Evolutionary conservation across 768 basidiomycete species (phyloP).

Genomic region (Leucosporidium yakuticum): DNA sequence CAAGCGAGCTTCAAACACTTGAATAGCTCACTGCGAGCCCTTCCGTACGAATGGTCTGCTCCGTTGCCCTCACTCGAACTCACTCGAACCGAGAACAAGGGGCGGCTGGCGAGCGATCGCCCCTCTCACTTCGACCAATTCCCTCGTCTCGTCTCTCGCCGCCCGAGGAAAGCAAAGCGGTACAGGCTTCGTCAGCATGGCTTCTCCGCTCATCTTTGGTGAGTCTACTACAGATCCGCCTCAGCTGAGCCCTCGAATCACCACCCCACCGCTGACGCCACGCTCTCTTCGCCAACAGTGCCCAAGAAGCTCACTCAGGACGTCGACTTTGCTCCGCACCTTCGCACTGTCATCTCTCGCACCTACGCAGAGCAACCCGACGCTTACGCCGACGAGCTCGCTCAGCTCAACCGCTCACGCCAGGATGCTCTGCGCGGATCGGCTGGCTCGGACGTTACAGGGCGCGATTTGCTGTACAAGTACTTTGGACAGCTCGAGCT

Average conservation of each 20-base stretch:
- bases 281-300: conserved; percentile 50
- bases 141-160: no score
- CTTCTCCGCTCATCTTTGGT: conserved; percentile 14
- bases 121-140: no score
- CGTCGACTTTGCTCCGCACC: conserved; percentile 89
- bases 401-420: conserved; percentile 76
- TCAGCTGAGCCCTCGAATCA: neutral
- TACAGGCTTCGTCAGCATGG: neutral
- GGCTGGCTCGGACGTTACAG: conserved; percentile 79
- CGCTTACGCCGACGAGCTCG: conserved; percentile 75
- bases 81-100: no score
- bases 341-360: conserved; percentile 75
- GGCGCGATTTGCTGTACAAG: conserved; percentile 91
- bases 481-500: conserved; percentile 99
- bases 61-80: no score
- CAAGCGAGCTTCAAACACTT: no score
- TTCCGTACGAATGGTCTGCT: no score
- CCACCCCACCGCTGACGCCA: neutral
- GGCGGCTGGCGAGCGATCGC: no score
- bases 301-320: conserved; percentile 93
- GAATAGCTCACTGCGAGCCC: no score
- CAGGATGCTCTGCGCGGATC: conserved; percentile 88
- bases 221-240: neutral
- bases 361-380: conserved; percentile 93
- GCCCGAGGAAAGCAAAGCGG: no score